Percentiles rank a stretch among this genome's conserved stretches.
Conservation (phyloP, 352 stramenopile genomes). For the Albugo laibachii region DNA sequence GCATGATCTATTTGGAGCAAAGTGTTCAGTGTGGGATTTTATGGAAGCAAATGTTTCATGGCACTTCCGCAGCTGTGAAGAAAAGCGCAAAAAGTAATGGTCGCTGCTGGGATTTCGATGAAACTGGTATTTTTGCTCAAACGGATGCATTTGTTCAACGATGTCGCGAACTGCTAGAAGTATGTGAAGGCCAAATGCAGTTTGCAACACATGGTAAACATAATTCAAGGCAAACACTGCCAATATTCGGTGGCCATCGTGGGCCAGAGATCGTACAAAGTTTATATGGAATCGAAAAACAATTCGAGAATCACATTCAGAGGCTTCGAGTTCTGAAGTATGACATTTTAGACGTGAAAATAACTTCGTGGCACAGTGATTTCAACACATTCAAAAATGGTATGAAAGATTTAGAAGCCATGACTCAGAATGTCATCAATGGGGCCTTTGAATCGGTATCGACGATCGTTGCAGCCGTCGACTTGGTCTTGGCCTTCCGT, state of each 20-base stretch:
- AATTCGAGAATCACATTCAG: slow-evolving; percentile 84
- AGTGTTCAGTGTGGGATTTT: slow-evolving; percentile 83
- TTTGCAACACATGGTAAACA: slow-evolving; percentile 79
- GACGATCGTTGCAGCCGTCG: slow-evolving; percentile 73
- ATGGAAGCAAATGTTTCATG: slow-evolving; percentile 84
- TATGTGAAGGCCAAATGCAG: slow-evolving; percentile 90
- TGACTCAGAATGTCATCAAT: slow-evolving; percentile 93
- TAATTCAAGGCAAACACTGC: slow-evolving; percentile 37
- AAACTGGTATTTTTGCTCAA: slow-evolving; percentile 88
- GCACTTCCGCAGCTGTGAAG: slow-evolving; percentile 39
- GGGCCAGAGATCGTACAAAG: slow-evolving; percentile 85
- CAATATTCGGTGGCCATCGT: slow-evolving; percentile 83
- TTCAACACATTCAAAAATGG: slow-evolving; percentile 91
- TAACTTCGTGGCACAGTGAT: slow-evolving; percentile 88
- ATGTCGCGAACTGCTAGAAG: slow-evolving; percentile 86
- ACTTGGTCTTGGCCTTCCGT: slow-evolving; percentile 86
- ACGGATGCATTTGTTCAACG: slow-evolving; percentile 92
- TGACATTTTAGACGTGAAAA: slow-evolving; percentile 89
- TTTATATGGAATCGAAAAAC: slow-evolving; percentile 80
- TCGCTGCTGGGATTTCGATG: slow-evolving; percentile 82
- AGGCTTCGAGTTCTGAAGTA: slow-evolving; percentile 82
- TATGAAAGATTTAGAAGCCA: slow-evolving; percentile 91
- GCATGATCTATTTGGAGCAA: slow-evolving; percentile 78
- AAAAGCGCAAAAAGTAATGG: slow-evolving; percentile 18
- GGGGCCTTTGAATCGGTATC: slow-evolving; percentile 84